Base-by-base conservation (phyloP, 495 filamentous ascomycete genomes). In the Astrothelium subdiscretum region DNA sequence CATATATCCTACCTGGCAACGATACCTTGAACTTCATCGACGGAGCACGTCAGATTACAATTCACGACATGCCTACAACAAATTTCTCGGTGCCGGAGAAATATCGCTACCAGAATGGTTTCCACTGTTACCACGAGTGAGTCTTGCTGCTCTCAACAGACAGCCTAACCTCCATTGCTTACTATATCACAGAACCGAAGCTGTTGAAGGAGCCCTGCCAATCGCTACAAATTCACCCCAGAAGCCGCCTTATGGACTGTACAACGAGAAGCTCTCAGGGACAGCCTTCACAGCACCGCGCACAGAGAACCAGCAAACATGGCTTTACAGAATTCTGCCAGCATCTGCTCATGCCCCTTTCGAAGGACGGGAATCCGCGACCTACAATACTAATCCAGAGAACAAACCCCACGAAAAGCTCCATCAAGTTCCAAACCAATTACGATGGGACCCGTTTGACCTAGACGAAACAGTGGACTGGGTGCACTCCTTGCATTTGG, bases 391-490 rank as follows among this genome's bases (percentile, higher is more conserved):
- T 1, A 76, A 76, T 74, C 61, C 72, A 10, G 72, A 72, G 73
- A 78, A 62, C 73, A 79, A 62, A 61, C 69, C 68, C 29, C 66
- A 69, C 54, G 72, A 79, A 43, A 81, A 82, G 67, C 74, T 84
- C 32, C 80, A 84, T 67, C 79, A 85, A 40, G 85, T 86, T 54
- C 92, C 92, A 11, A 95, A 95, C 68, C 92, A 96, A 71, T 77
- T 96, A 18, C 87, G 92, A 43, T 97, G 92, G 92, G 85, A 91
- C 66, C 91, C 92, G 6, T 96, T 96, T 66, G 90, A 95, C 43
- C 63, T 87, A 59, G 83, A 90, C 67, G 78, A 83, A 70, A 80
- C 76, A 5, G 82, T 86, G 1, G 89, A 94, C 71, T 96, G 90
- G 79, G 84, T 92, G 20, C 84, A 89, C 59, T 85, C 87, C 12